Evolutionary conservation across 177 flowering plant genomes (phyloP).

Genomic region (Vitis hybrid): DNA sequence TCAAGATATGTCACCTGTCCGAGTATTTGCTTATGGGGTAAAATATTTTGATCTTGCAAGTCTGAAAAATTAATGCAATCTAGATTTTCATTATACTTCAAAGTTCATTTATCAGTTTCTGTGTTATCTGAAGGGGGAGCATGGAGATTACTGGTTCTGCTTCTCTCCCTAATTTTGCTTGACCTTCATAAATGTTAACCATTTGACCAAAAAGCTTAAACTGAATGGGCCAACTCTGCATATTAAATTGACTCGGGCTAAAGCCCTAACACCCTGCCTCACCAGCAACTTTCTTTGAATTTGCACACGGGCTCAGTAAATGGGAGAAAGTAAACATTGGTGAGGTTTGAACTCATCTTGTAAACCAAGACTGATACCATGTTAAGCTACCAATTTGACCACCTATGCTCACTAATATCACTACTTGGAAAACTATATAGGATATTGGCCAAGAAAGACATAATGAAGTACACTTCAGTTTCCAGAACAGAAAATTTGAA

Average conservation of each 20-base stretch:
- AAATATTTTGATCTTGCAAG: slow-evolving; percentile 22
- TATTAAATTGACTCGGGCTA: too few species aligned
- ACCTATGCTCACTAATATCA: too few species aligned
- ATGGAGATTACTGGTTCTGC: not conserved
- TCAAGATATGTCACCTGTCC: slow-evolving; percentile 29
- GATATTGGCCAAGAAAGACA: too few species aligned
- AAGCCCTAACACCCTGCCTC: too few species aligned
- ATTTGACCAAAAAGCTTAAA: not conserved
- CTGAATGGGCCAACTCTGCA: not conserved
- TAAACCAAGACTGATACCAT: too few species aligned
- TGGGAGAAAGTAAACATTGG: too few species aligned
- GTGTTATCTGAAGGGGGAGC: not conserved
- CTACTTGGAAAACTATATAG: too few species aligned
- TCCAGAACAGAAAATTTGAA: not conserved
- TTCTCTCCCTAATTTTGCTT: not conserved
- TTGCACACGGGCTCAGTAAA: too few species aligned
- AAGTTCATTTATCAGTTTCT: not conserved
- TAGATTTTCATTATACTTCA: slow-evolving; percentile 4
- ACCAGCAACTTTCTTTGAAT: too few species aligned
- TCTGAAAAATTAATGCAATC: not conserved
- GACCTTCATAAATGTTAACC: not conserved
- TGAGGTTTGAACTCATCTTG: too few species aligned
- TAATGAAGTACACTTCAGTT: too few species aligned
- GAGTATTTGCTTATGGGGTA: slow-evolving; percentile 83
- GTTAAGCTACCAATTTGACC: too few species aligned